Base-by-base conservation (phyloP, 176 grass and related monocot genomes). In the Ensete ventricosum region DNA sequence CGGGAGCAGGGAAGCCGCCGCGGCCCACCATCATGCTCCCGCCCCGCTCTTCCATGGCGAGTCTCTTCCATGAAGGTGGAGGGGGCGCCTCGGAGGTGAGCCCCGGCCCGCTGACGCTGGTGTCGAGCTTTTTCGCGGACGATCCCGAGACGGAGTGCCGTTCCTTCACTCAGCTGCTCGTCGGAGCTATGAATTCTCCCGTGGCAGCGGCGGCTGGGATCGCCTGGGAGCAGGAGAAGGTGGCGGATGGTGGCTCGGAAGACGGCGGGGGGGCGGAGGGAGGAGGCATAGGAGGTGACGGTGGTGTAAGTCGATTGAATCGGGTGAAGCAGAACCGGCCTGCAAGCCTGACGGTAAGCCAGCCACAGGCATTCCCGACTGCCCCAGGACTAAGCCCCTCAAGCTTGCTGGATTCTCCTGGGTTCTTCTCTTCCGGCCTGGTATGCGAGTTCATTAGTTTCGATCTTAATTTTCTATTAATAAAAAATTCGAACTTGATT, bases 91-190 rank as follows among this genome's bases (percentile, higher is more conserved):
- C 55, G 13, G 69, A 63, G 69, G 88, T 68, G 21, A 98, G 95
- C 82, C 95, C 95, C 14, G 90, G 95, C 49, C 95, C 90, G 62
- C 84, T 98, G 72, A 91, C 95, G 29, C 82, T 98, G 74, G 90
- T 91, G 71, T 98, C 95, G 55, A 86, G 88, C 72, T 79, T 98
- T 72, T 98, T 98, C 75, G 52, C 88, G 0, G 82, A 81, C 21
- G 86, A 76, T 11, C 48, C 74, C 58, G 74, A 76, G 26, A 22
- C 48, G 14, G 74, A 76, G 16, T 51, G 55, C 74, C 19, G 59
- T 29, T 76, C 74, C 57, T 77, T 77, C 50, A 77, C 75, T 24
- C 77, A 79, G 77, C 77, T 79, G 14, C 53, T 79, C 26, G 65
- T 59, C 24, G 65, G 77, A 29, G 65, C 64, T 16, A 79, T 79